Conservation (phyloP, 2,329 filamentous ascomycete species). For the Cordyceps militaris region DNA sequence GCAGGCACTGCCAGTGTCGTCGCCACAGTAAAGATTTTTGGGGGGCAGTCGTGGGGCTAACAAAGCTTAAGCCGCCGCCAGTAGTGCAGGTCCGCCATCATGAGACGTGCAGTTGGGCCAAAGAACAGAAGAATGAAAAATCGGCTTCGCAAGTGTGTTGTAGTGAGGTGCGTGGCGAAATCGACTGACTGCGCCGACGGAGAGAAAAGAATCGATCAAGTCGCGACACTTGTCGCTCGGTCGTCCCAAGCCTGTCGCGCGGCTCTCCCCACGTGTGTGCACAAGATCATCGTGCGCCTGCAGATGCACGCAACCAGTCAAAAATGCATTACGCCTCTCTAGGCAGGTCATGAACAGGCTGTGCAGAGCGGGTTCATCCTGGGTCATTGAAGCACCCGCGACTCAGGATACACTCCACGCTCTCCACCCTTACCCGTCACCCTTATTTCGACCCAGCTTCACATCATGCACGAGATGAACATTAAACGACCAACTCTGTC, state of each 20-base stretch:
- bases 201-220: no score
- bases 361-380: background rate
- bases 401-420: conserved; percentile 9
- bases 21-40: background rate
- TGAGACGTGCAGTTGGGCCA: background rate
- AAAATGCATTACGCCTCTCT: conserved; percentile 3
- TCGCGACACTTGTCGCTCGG: background rate
- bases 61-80: background rate
- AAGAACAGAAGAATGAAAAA: background rate
- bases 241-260: background rate
- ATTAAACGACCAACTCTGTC: background rate
- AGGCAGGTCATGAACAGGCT: background rate
- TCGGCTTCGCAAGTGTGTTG: background rate
- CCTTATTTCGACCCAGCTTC: conserved; percentile 7
- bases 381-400: background rate
- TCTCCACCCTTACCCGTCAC: conserved; percentile 13
- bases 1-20: background rate
- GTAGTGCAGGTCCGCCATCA: background rate
- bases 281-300: conserved; percentile 3
- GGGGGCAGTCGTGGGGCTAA: conserved; percentile 1
- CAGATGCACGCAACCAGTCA: background rate
- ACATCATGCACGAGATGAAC: conserved; percentile 2
- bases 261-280: background rate
- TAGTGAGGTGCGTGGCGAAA: no score
- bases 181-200: no score